Evolutionary conservation across 2,329 filamentous ascomycete genomes (phyloP), one percentile per base, ranked within the genome.

Genomic region (Pseudocercospora fijiensis): DNA sequence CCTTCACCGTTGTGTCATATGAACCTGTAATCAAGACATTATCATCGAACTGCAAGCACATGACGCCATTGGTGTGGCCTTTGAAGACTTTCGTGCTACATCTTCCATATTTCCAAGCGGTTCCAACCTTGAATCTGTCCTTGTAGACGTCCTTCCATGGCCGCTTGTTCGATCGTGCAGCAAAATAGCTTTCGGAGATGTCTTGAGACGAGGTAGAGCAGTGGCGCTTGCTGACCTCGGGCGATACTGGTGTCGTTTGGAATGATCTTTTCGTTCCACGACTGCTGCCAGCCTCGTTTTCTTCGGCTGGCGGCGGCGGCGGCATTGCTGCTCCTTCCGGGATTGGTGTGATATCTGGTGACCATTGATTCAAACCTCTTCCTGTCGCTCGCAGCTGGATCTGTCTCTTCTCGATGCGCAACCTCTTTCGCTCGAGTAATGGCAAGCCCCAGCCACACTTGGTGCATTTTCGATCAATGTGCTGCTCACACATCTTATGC

Each of bases 121-220:
- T 95, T 58, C 95, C 94, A 55, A 99, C 92, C 76, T 94, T 95
- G 83, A 94, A 98, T 16, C 91, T 87, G 76, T 97, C 94, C 67
- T 92, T 90, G 80, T 99, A 99, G 0, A 99, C 91, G 65, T 96
- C 92, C 78, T 99, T 99, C 95, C 95, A 99, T 0, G 90, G 92
- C 28, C 92, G 79, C 66, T 79, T 79, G 16, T 41, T 41, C n/a
- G 28, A 37, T 22, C 78, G 76, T 13, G 80, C 81, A 64, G 81
- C 81, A 70, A 84, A 83, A 68, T 82, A 83, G 10, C 80, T 78
- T 20, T 80, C 79, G 41, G 63, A 62, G 9, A 58, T 59, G 9
- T 65, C 61, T 59, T 62, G 64, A 4, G 64, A 65, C 2, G 70
- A 70, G 10, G 62, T 62, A 47, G 66, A 61, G 55, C 72, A 73